Conservation (phyloP, 2,329 filamentous ascomycete species). For the Emericellopsis cladophorae region DNA sequence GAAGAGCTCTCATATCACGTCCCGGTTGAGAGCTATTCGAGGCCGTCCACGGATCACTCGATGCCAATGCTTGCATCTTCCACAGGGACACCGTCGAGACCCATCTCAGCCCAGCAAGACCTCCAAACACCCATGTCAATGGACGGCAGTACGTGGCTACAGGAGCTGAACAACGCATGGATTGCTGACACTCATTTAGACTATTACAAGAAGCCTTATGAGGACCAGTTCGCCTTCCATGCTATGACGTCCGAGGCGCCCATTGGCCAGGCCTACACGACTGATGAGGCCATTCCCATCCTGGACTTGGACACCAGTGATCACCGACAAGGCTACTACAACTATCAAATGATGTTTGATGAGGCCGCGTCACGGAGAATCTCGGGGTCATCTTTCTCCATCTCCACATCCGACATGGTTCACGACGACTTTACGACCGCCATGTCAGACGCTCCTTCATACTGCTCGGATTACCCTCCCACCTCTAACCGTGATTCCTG, state of each 20-base stretch:
- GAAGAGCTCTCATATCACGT: not conserved
- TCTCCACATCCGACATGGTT: slow-evolving; percentile 58
- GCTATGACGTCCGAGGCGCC: slow-evolving; percentile 42
- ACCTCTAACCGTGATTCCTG: slow-evolving; percentile 57
- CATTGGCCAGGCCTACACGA: slow-evolving; percentile 50
- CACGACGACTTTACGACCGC: slow-evolving; percentile 60
- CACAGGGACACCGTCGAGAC: slow-evolving; percentile 1
- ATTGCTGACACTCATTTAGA: slow-evolving; percentile 7
- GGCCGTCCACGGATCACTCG: not conserved
- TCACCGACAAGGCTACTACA: not conserved
- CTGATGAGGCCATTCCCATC: slow-evolving; percentile 50
- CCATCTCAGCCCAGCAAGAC: slow-evolving; percentile 2
- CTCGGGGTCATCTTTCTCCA: slow-evolving; percentile 62
- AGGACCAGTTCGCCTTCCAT: slow-evolving; percentile 43
- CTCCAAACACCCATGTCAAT: slow-evolving; percentile 1
- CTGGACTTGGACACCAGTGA: slow-evolving; percentile 34
- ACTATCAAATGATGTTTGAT: slow-evolving; percentile 37
- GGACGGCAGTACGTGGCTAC: slow-evolving; percentile 1
- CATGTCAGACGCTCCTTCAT: slow-evolving; percentile 54
- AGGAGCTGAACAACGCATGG: not conserved
- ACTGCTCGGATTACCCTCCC: slow-evolving; percentile 53
- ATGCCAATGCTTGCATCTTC: not conserved
- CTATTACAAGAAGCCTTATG: slow-evolving; percentile 40
- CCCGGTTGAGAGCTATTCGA: not conserved
- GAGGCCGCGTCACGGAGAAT: slow-evolving; percentile 45